Evolutionary conservation across 2,329 filamentous ascomycete genomes (phyloP), one percentile per base, ranked within the genome.

Genomic region (Penicillium nordicum): DNA sequence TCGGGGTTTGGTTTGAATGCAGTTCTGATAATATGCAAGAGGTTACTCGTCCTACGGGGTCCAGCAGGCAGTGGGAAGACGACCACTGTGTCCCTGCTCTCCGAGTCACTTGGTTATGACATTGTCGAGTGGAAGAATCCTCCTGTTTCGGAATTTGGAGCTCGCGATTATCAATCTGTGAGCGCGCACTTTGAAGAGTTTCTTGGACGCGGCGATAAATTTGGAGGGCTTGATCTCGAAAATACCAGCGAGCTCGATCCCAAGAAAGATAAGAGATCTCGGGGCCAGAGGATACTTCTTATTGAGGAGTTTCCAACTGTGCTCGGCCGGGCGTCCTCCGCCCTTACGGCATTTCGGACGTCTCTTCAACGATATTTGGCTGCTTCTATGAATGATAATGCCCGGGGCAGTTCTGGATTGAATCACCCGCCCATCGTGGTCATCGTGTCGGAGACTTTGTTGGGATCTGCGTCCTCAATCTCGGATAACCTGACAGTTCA

Each of bases 401-500:
- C 58, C 65, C 32, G 64, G 65, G 49, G 62, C 7, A 21, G 46
- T 59, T 38, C 68, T 65, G 55, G 45, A 27, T 54, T 82, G 4
- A 73, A 79, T 10, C 78, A 86, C 27, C 85, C 84, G 1, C 94
- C 94, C 0, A 80, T 97, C 36, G 84, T 99, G 32, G 87, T 99
- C 77, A 83, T 99, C 56, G 86, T 99, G 49, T 97, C 94, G 0
- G 94, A 99, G 73, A 95, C 91, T 0, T 79, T 96, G 14, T 77
- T 96, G 16, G 93, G 90, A 0, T 94, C 92, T 1, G 92, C 87
- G 8, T 92, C 90, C 3, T 88, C 92, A 1, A 86, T 89, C 10
- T 86, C 90, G 12, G 92, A 97, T 69, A 97, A 90, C 72, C 92
- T 97, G 67, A 99, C 94, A 0, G 91, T 91, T 0, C 90, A 97